phyloP scores from a whole-genome alignment of 768 basidiomycete genomes.

The Russula dissimulans region DNA sequence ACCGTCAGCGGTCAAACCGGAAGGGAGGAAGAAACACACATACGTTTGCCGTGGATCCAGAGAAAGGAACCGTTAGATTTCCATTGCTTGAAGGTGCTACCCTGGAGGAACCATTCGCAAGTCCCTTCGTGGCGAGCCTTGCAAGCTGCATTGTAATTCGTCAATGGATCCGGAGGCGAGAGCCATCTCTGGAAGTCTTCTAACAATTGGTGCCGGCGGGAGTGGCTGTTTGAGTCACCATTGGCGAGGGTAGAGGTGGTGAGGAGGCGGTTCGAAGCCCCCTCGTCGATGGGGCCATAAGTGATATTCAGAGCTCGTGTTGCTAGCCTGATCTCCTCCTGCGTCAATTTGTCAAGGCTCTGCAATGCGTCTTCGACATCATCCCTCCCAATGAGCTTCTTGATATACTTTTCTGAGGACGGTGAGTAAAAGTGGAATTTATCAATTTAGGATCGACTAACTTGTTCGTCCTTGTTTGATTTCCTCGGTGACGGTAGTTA shows the following conservation, averaged over 20 bases:
- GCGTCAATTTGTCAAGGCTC: not conserved
- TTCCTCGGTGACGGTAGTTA: not conserved
- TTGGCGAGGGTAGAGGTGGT: not conserved
- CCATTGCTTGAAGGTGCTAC: not conserved
- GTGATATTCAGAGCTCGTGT: too few relatives aligned
- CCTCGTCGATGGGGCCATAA: too few relatives aligned
- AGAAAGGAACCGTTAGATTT: not conserved
- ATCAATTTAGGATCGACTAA: not conserved
- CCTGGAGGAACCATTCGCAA: not conserved
- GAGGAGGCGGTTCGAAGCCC: not conserved
- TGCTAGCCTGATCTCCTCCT: not conserved
- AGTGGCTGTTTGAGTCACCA: not conserved
- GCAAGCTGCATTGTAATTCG: not conserved
- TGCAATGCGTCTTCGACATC: not conserved
- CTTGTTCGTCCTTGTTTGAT: not conserved
- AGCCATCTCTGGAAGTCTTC: not conserved
- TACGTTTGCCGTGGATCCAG: slow-evolving; percentile 5
- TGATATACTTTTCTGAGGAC: not conserved
- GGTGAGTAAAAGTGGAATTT: not conserved
- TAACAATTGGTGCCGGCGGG: not conserved
- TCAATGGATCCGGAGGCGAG: not conserved
- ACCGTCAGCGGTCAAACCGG: not conserved
- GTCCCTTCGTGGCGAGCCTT: not conserved
- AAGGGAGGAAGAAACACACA: not conserved
- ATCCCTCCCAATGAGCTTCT: not conserved